Base-by-base conservation (phyloP, 2,329 filamentous ascomycete genomes). In the Pyrenochaeta sp. region DNA sequence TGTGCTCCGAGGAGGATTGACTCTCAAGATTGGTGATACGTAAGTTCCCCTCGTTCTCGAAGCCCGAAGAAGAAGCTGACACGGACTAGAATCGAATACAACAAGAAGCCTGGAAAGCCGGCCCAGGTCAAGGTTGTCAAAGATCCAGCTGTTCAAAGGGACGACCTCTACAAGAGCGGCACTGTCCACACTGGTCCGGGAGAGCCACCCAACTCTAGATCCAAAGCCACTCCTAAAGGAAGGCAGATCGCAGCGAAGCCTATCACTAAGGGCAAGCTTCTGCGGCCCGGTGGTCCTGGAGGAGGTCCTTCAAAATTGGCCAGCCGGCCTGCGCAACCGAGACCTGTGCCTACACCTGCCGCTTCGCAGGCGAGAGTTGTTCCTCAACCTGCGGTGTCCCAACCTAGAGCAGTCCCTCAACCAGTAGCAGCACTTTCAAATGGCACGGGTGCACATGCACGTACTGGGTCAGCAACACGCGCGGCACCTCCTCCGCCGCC, bases 21-120 rank as follows among this genome's bases (percentile, higher is more conserved):
- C 86, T 66, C 74, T 99, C 34, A 90, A 89, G 72, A 87, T 97
- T 51, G 84, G 78, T n/a, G 87, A 94, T 19, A 81, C 80, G 46
- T 80, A 68, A 74, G 77, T 72, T 32, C 6, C 6, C 14, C 27
- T n/a, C 9, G 3, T 38, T 8, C 22, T 27, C 20, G 19, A 41
- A 19, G 8, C 20, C 26, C 14, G 23, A 15, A 27, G 15, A 14
- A 13, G 13, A 42, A n/a, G n/a, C 65, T 73, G 57, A 73, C 48
- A 32, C 10, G 15, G 44, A 14, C 41, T 53, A 81, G 75, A 4
- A 92, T 99, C 58, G 90, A 96, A 68, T 99, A 96, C 72, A 92
- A 93, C 67, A 99, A 97, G 81, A 99, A 99, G 74, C 94, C 94
- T 1, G 90, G 90, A 41, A 99, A 99, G 76, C 82, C 90, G 70